Conservation (phyloP, 257 asterid species). For the Agastache rugosa region DNA sequence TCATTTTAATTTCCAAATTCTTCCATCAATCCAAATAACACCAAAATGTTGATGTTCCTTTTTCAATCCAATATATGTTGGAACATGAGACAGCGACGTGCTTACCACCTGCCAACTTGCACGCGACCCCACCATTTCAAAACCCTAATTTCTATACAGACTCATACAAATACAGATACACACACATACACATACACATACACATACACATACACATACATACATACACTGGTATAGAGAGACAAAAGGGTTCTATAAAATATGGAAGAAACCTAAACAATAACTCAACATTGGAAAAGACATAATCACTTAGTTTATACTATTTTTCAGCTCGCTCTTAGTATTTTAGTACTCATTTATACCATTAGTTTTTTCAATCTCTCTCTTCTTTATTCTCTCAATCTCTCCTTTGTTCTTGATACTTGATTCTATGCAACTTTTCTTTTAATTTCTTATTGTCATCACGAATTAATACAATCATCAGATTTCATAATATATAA, state of each 20-base stretch:
- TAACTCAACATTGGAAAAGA: slow-evolving; percentile 30
- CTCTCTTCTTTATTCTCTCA: slow-evolving; percentile 33
- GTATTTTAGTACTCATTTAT: slow-evolving; percentile 15
- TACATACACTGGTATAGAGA: slow-evolving; percentile 19
- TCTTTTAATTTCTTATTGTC: slow-evolving; percentile 11
- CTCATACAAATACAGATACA: neutral
- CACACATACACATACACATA: slow-evolving; percentile 22
- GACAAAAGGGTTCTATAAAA: slow-evolving; percentile 36
- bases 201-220: slow-evolving; percentile 16
- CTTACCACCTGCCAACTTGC: slow-evolving; percentile 54
- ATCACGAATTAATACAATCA: slow-evolving; percentile 4
- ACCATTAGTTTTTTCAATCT: slow-evolving; percentile 26
- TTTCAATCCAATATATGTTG: slow-evolving; percentile 35
- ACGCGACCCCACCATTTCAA: slow-evolving; percentile 55
- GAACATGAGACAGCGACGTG: slow-evolving; percentile 56
- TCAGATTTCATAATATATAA: slow-evolving; percentile 10
- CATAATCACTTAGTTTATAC: slow-evolving; percentile 24
- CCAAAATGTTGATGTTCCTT: slow-evolving; percentile 24
- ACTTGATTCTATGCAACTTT: slow-evolving; percentile 30
- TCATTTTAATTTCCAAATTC: neutral
- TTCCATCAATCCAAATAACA: neutral
- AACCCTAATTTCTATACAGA: slow-evolving; percentile 52
- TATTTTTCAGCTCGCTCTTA: slow-evolving; percentile 26
- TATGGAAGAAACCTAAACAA: slow-evolving; percentile 35
- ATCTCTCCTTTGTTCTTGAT: slow-evolving; percentile 36